Percentiles rank a stretch among this genome's conserved stretches.
These are phyloP conservation scores for Clavispora phyllophila DNA, from an alignment of 805 yeast genomes.

Conservation along the genomic window DNA sequence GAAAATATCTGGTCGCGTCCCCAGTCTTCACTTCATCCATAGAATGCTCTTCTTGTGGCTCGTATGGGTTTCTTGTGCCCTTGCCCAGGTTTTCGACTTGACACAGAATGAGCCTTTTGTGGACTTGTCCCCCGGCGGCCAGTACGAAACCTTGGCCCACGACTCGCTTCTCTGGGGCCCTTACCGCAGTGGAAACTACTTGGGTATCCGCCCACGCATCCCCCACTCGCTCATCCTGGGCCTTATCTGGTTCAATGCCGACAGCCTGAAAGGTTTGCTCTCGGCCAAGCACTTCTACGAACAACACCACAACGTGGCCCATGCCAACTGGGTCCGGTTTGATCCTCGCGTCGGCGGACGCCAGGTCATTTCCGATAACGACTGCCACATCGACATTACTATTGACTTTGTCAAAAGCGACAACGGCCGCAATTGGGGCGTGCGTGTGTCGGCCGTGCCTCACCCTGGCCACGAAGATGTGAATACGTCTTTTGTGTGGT, in stretches of 20 bases:
- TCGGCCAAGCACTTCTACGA: slow-evolving; percentile 71
- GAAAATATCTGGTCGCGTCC: no score
- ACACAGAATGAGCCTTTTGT: slow-evolving; percentile 1
- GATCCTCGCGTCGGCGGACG: slow-evolving; percentile 88
- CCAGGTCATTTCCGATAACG: slow-evolving; percentile 66
- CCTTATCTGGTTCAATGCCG: slow-evolving; percentile 79
- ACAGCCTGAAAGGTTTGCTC: slow-evolving; percentile 48
- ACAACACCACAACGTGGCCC: slow-evolving; percentile 61
- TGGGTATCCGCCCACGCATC: slow-evolving; percentile 79
- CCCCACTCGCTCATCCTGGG: slow-evolving; percentile 77
- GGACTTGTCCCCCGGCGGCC: slow-evolving; percentile 4
- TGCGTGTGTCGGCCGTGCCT: slow-evolving; percentile 64
- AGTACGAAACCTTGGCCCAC: slow-evolving; percentile 13
- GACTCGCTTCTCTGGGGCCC: slow-evolving; percentile 74
- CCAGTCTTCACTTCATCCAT: no score
- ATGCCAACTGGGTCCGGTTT: slow-evolving; percentile 81
- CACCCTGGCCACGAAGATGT: slow-evolving; percentile 42
- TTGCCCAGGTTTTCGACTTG: background rate
- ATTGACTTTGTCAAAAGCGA: slow-evolving; percentile 72
- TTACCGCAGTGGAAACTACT: slow-evolving; percentile 77
- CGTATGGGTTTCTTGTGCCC: background rate
- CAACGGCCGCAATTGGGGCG: slow-evolving; percentile 77
- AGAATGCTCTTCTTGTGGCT: background rate
- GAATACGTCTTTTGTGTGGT: slow-evolving; percentile 66
- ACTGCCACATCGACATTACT: slow-evolving; percentile 54